These are phyloP conservation scores for Tremella yokohamensis DNA, from an alignment of 768 basidiomycete genomes.

Conservation along the genomic window DNA sequence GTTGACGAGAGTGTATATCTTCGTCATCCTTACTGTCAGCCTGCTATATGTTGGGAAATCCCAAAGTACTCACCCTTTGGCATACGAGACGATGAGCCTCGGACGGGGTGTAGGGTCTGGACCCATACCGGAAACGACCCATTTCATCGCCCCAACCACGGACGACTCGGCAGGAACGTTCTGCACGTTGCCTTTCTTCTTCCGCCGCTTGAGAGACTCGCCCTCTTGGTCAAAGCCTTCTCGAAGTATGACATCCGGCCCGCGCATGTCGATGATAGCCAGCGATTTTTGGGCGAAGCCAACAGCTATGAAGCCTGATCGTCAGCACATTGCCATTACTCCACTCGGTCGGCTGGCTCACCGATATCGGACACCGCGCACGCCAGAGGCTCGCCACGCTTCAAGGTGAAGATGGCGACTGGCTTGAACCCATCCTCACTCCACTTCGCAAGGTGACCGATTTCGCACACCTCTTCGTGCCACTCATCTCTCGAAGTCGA, in stretches of 20 bases:
- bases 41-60: not conserved
- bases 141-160: slow-evolving; percentile 59
- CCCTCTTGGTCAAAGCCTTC: slow-evolving; percentile 52
- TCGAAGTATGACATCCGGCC: slow-evolving; percentile 64
- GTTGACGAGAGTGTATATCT: slow-evolving; percentile 59
- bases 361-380: slow-evolving; percentile 72
- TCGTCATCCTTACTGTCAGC: slow-evolving; percentile 55
- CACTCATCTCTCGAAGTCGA: slow-evolving; percentile 12
- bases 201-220: slow-evolving; percentile 51
- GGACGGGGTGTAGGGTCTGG: slow-evolving; percentile 55
- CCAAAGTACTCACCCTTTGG: slow-evolving; percentile 39
- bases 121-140: slow-evolving; percentile 62
- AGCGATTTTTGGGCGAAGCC: slow-evolving; percentile 64
- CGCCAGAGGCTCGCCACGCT: slow-evolving; percentile 56
- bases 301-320: slow-evolving; percentile 70
- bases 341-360: slow-evolving; percentile 46
- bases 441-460: slow-evolving; percentile 56
- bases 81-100: slow-evolving; percentile 63
- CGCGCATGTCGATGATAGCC: slow-evolving; percentile 69
- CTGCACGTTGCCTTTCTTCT: slow-evolving; percentile 52
- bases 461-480: slow-evolving; percentile 58
- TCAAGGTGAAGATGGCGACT: slow-evolving; percentile 59
- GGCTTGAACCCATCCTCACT: slow-evolving; percentile 59
- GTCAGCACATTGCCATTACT: not conserved
- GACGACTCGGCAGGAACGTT: slow-evolving; percentile 50